Percentiles rank a stretch among this genome's conserved stretches.
phyloP scores from a whole-genome alignment of 2,329 filamentous ascomycete genomes.

The Aspergillus novoparasiticus region DNA sequence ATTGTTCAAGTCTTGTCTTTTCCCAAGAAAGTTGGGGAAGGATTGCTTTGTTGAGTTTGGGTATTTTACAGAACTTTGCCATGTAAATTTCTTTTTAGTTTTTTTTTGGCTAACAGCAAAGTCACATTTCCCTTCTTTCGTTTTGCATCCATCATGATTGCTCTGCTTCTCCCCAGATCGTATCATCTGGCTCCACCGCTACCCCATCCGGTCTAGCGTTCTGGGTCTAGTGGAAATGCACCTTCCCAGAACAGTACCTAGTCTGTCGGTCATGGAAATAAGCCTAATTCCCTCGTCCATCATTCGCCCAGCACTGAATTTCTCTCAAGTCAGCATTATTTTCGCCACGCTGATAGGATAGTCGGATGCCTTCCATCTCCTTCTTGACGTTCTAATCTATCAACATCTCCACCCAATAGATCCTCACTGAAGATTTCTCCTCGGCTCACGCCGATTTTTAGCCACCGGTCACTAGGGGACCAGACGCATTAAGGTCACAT shows the following conservation, averaged over 20 bases:
- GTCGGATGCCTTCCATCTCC: not conserved
- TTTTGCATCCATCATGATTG: constrained; percentile 10
- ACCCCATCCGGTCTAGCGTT: constrained; percentile 29
- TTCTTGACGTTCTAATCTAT: constrained; percentile 7
- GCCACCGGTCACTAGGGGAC: not conserved
- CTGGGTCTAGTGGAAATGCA: constrained; percentile 21
- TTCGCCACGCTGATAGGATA: constrained; percentile 17
- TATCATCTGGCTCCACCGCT: constrained; percentile 30
- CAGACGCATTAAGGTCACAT: not conserved
- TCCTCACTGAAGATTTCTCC: not conserved
- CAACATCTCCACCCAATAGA: constrained; percentile 8
- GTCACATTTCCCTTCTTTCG: constrained; percentile 6
- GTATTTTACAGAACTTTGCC: not conserved
- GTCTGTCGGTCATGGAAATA: constrained; percentile 26
- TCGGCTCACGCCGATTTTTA: constrained; percentile 1
- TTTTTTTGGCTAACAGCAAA: not conserved
- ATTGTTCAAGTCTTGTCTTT: not conserved
- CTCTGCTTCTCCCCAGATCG: constrained; percentile 31
- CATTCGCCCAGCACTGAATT: constrained; percentile 23
- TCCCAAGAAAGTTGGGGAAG: not conserved
- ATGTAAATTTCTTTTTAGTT: not conserved
- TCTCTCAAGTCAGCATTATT: constrained; percentile 24
- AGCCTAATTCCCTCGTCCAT: constrained; percentile 25
- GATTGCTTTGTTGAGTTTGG: not conserved
- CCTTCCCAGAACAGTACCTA: constrained; percentile 24